A percentile compares a stretch with the other conserved stretches of the same genome.
These are phyloP conservation scores for Marasmius oreades DNA, from an alignment of 1,284 basidiomycete genomes.

Conservation along the genomic window DNA sequence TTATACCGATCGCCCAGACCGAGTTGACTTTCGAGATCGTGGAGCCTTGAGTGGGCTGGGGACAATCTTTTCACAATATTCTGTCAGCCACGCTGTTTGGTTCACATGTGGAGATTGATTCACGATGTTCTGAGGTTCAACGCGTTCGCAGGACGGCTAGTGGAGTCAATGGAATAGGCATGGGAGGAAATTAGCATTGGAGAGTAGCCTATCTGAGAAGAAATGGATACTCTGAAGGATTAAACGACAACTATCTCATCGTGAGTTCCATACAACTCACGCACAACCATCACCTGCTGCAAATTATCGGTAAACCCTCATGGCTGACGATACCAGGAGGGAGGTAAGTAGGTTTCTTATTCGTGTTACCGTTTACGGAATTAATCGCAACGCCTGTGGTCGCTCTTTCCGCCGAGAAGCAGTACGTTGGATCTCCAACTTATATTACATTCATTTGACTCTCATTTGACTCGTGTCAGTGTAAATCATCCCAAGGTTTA, in stretches of 20 bases:
- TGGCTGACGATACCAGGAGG: slow-evolving; percentile 80
- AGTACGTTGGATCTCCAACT: neutral
- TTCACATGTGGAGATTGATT: slow-evolving; percentile 77
- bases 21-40: slow-evolving; percentile 73
- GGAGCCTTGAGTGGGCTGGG: slow-evolving; percentile 78
- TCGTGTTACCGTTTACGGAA: slow-evolving; percentile 48
- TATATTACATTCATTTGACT: neutral
- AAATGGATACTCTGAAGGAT: slow-evolving; percentile 66
- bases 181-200: slow-evolving; percentile 57
- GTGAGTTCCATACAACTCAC: slow-evolving; percentile 68
- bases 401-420: slow-evolving; percentile 29
- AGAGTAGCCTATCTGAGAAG: slow-evolving; percentile 62
- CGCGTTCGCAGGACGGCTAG: slow-evolving; percentile 50
- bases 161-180: slow-evolving; percentile 25
- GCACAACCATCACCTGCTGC: slow-evolving; percentile 79
- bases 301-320: slow-evolving; percentile 69
- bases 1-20: slow-evolving; percentile 54
- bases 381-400: slow-evolving; percentile 56
- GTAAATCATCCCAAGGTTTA: slow-evolving; percentile 28
- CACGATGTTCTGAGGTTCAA: slow-evolving; percentile 83
- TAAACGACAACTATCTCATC: slow-evolving; percentile 78
- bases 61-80: slow-evolving; percentile 61
- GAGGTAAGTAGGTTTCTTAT: too few relatives aligned
- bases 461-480: neutral
- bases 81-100: slow-evolving; percentile 57